phyloP scores from a whole-genome alignment of 176 grass and related monocot species.

The Hordeum vulgare region DNA sequence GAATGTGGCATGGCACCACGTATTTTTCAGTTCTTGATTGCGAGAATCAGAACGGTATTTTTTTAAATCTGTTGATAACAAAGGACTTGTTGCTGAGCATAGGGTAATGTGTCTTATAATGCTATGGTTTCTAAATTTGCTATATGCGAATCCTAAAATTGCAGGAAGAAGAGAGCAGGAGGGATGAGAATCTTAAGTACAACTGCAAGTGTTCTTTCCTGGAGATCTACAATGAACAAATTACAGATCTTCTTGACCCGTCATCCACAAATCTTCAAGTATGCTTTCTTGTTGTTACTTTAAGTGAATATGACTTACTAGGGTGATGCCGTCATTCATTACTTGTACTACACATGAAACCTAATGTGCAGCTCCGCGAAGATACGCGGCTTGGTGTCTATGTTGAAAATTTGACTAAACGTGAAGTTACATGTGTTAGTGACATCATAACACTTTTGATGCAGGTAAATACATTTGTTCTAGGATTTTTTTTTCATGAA shows the following conservation, averaged over 20 bases:
- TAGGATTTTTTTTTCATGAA: not conserved
- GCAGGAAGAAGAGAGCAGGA: conserved; percentile 93
- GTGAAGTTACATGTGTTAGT: conserved; percentile 65
- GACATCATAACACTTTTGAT: conserved; percentile 86
- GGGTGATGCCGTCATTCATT: no score
- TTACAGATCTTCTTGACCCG: no score
- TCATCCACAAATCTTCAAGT: no score
- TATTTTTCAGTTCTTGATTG: conserved; percentile 92
- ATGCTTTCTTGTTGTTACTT: no score
- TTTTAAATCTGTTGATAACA: not conserved
- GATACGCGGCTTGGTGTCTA: no score
- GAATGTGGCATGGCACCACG: conserved; percentile 85
- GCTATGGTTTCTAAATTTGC: not conserved
- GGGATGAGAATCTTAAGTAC: no score
- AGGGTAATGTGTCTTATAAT: not conserved
- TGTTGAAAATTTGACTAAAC: conserved; percentile 83
- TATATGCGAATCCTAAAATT: not conserved
- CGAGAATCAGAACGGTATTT: conserved; percentile 86
- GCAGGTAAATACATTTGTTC: conserved; percentile 41
- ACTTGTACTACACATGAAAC: no score
- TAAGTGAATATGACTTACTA: no score
- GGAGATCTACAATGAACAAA: no score
- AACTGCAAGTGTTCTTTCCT: no score
- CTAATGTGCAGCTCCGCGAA: no score
- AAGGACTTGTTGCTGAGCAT: not conserved